Evolutionary conservation across 257 asterid species (phyloP).

Genomic region (Solanum boliviense): DNA sequence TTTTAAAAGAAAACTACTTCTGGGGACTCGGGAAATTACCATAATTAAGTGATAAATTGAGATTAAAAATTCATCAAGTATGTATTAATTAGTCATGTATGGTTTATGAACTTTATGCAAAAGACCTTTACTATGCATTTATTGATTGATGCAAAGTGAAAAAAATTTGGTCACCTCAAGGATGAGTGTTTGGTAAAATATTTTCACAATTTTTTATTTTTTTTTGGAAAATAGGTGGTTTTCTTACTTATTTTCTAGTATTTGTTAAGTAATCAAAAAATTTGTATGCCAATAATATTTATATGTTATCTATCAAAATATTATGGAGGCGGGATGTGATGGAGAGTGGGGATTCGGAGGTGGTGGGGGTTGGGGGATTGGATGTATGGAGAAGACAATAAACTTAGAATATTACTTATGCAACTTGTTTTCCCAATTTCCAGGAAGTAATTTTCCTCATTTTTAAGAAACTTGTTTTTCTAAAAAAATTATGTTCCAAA

Average conservation of each 20-base stretch:
- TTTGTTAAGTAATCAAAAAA: no score
- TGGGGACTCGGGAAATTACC: background rate
- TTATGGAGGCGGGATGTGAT: background rate
- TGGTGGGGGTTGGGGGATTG: background rate
- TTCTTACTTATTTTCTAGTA: no score
- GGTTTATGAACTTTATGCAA: background rate
- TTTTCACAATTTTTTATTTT: no score
- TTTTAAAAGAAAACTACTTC: background rate
- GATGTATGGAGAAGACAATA: background rate
- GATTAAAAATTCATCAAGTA: background rate
- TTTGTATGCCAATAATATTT: no score
- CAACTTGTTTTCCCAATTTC: background rate
- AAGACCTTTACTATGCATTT: background rate
- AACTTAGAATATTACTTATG: background rate
- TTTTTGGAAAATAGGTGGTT: no score
- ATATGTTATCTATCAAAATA: background rate
- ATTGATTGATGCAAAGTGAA: background rate
- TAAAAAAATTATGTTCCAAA: background rate
- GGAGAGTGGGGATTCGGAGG: background rate
- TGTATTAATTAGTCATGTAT: background rate
- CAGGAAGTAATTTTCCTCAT: background rate
- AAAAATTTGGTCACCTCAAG: background rate
- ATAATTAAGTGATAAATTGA: background rate
- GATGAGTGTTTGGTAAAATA: background rate
- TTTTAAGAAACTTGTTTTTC: no score